Percentiles rank a stretch among this genome's conserved stretches.
These are phyloP conservation scores for Dendryphion nanum DNA, from an alignment of 2,329 filamentous ascomycete genomes.

Conservation along the genomic window DNA sequence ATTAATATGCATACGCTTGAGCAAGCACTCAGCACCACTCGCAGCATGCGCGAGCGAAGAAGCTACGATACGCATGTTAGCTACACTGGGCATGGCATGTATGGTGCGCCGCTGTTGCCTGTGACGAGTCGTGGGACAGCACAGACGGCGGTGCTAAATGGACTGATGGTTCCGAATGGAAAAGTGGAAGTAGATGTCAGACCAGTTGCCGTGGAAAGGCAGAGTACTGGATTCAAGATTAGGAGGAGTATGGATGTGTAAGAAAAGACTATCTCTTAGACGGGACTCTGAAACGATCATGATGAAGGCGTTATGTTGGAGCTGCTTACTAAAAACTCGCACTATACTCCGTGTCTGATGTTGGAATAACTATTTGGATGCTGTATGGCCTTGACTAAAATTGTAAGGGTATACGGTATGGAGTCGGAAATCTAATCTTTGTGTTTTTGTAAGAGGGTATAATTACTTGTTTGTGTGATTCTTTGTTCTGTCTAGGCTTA, in stretches of 20 bases:
- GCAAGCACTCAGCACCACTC: constrained; percentile 23
- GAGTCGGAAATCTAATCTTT: too few species aligned
- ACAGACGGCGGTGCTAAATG: constrained; percentile 3
- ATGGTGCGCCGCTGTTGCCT: constrained; percentile 17
- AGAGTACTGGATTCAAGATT: constrained; percentile 35
- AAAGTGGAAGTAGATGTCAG: constrained; percentile 10
- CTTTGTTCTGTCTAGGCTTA: too few species aligned
- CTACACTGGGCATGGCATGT: constrained; percentile 24
- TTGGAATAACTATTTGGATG: too few species aligned
- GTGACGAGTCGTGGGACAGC: constrained; percentile 34
- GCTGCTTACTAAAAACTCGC: too few species aligned
- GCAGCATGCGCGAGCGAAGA: constrained; percentile 16
- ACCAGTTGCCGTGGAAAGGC: constrained; percentile 20
- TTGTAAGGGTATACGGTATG: too few species aligned
- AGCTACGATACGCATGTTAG: constrained; percentile 23
- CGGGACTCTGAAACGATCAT: too few species aligned
- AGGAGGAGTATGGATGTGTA: constrained; percentile 31
- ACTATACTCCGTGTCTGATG: too few species aligned
- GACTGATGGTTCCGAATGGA: not conserved
- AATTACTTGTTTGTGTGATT: too few species aligned
- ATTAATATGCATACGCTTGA: constrained; percentile 27
- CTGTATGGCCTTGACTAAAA: too few species aligned
- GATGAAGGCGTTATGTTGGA: too few species aligned
- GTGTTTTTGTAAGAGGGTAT: too few species aligned
- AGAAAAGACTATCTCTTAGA: too few species aligned